Evolutionary conservation across 495 filamentous ascomycete genomes (phyloP).

Genomic region (Durotheca rogersii): DNA sequence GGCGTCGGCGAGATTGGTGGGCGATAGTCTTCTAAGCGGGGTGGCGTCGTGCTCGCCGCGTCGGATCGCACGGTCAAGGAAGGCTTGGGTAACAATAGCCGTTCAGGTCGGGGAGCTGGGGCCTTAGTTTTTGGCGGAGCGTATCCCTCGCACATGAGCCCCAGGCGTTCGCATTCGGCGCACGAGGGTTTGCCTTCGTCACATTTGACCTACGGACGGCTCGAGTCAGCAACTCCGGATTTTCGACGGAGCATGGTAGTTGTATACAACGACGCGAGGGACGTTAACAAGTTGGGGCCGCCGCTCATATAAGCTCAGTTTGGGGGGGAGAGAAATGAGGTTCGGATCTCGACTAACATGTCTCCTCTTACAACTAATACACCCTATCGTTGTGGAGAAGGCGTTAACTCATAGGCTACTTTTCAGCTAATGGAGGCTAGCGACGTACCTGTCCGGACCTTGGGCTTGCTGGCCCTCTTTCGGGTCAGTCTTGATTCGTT

Average conservation of each 20-base stretch:
- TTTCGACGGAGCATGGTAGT: background rate
- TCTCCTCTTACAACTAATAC: conserved; percentile 33
- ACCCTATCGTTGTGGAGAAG: conserved; percentile 13
- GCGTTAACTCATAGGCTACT: conserved; percentile 11
- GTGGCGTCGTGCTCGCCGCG: background rate
- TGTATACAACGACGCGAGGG: no score
- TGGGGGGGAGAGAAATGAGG: background rate
- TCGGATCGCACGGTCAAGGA: conserved; percentile 2
- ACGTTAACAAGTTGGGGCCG: no score
- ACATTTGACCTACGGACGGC: conserved; percentile 27
- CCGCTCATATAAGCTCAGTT: no score
- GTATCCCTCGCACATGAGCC: conserved; percentile 32
- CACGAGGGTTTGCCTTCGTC: conserved; percentile 32
- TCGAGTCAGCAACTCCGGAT: conserved; percentile 9
- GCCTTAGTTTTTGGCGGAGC: conserved; percentile 22
- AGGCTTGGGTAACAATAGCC: conserved; percentile 26
- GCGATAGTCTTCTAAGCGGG: conserved; percentile 5
- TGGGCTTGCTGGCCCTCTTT: conserved; percentile 34
- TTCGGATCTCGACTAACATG: conserved; percentile 21
- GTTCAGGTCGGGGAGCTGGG: conserved; percentile 11
- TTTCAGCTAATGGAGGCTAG: background rate
- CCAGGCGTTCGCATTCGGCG: conserved; percentile 30
- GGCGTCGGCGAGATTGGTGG: conserved; percentile 9
- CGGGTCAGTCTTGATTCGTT: conserved; percentile 17
- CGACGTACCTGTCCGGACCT: conserved; percentile 31